phyloP scores from a whole-genome alignment of 2,329 filamentous ascomycete genomes.

The Metarhizium humberi region DNA sequence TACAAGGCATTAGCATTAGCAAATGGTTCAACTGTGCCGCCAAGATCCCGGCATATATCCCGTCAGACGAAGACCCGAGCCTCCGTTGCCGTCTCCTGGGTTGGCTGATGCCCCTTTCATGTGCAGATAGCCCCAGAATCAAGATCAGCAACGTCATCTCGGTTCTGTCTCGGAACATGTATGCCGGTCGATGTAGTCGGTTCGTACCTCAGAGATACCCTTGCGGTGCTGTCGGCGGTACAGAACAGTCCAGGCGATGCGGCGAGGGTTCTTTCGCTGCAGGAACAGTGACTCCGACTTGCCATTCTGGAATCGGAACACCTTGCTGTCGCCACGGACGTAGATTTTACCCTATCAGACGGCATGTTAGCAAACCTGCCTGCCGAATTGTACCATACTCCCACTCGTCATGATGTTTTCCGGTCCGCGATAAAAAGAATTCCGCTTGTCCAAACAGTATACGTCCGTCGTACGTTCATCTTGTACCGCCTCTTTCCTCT shows the following conservation, averaged over 20 bases:
- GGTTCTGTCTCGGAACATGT: not conserved
- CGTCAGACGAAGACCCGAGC: not conserved
- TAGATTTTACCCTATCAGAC: constrained; percentile 86
- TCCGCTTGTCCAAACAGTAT: not conserved
- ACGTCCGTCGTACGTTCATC: not conserved
- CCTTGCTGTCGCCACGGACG: constrained; percentile 98
- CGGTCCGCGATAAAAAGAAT: not conserved
- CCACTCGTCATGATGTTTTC: not conserved
- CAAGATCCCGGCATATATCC: constrained; percentile 8
- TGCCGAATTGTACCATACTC: not conserved
- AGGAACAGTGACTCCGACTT: constrained; percentile 99
- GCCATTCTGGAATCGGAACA: constrained; percentile 99
- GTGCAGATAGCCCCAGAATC: not conserved
- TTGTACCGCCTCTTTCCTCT: not conserved
- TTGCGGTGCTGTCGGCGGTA: constrained; percentile 99
- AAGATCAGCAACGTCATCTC: not conserved
- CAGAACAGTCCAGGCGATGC: constrained; percentile 96
- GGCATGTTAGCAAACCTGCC: constrained; percentile 16
- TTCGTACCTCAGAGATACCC: constrained; percentile 98
- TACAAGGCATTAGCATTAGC: constrained; percentile 38
- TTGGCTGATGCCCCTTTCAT: not conserved
- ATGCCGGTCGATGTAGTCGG: not conserved
- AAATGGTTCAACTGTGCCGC: not conserved
- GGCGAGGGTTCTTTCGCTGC: constrained; percentile 99
- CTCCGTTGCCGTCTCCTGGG: not conserved